Conservation (phyloP, 2,329 filamentous ascomycete species). For the Fusarium sp. region DNA sequence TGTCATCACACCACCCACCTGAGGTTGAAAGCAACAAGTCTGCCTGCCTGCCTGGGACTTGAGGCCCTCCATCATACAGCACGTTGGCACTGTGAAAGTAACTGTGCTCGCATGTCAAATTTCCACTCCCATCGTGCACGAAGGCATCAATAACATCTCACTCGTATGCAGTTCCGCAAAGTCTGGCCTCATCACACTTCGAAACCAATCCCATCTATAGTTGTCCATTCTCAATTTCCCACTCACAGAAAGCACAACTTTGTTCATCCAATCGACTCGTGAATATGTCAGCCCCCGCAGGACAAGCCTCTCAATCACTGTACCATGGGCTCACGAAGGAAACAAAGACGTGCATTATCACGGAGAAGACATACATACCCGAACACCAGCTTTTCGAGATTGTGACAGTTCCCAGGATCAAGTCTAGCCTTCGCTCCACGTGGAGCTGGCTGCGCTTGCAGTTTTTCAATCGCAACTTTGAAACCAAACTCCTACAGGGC, state of each 20-base stretch:
- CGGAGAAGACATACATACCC: neutral
- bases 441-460: neutral
- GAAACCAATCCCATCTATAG: neutral
- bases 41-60: neutral
- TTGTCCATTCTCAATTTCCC: neutral
- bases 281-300: neutral
- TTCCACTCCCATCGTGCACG: neutral
- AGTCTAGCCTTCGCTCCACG: neutral
- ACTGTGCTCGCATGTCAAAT: neutral
- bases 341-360: neutral
- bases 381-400: neutral
- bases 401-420: neutral
- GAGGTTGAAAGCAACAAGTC: neutral
- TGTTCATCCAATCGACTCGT: neutral
- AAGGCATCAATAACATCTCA: neutral
- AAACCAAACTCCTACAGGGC: neutral
- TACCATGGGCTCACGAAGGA: neutral
- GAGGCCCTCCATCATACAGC: neutral
- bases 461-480: neutral
- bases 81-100: neutral
- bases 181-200: neutral
- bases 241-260: neutral
- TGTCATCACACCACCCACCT: neutral
- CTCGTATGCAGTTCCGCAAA: neutral
- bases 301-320: neutral